A percentile compares a stretch with the other conserved stretches of the same genome.
Conservation (phyloP, 2,329 filamentous ascomycete genomes). For the Hirsutella thompsonii region DNA sequence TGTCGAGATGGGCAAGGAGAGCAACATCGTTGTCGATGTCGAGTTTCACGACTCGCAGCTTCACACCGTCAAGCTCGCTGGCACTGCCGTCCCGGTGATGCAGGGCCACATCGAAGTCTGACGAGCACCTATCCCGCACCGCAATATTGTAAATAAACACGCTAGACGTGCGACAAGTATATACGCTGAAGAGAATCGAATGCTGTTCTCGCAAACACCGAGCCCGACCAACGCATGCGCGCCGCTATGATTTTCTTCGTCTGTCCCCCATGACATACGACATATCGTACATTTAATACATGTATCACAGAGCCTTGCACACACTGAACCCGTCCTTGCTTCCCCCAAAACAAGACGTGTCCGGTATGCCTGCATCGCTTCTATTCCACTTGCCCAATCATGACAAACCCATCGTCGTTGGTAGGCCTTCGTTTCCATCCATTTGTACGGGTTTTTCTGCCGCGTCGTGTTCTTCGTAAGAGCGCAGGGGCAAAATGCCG, state of each 20-base stretch:
- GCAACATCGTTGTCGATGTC: conserved; percentile 37
- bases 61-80: conserved; percentile 17
- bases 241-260: conserved; percentile 9
- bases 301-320: conserved; percentile 17
- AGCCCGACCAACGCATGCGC: conserved; percentile 3
- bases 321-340: conserved; percentile 6
- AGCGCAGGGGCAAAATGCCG: background rate
- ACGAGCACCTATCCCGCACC: background rate
- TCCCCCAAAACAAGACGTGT: conserved; percentile 13
- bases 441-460: background rate
- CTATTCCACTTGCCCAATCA: conserved; percentile 5
- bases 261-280: background rate
- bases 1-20: conserved; percentile 52
- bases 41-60: conserved; percentile 16
- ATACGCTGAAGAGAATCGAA: background rate
- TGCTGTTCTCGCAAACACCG: background rate
- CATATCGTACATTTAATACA: conserved; percentile 25
- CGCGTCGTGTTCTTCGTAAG: background rate
- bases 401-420: background rate
- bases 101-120: conserved; percentile 17
- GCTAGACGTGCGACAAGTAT: background rate
- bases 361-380: conserved; percentile 4
- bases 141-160: too few species aligned
- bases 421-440: background rate
- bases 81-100: conserved; percentile 22